A percentile compares a stretch with the other conserved stretches of the same genome.
Conservation (phyloP, 345 rosid species). For the Boechera stricta region DNA sequence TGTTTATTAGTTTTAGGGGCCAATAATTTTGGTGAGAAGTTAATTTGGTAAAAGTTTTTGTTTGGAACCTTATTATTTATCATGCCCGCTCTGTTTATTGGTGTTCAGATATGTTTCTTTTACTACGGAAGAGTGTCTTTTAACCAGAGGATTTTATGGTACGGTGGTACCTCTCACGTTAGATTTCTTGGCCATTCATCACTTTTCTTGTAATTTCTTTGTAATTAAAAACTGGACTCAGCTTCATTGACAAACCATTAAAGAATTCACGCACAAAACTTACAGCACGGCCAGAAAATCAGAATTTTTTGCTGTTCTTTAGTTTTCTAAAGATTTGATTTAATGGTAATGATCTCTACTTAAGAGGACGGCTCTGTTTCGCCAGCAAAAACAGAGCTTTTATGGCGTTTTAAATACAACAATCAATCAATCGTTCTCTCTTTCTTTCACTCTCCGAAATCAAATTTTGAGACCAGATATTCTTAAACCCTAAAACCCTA, state of each 20-base stretch:
- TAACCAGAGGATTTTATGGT: no score
- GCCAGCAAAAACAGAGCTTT: background rate
- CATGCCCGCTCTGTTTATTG: background rate
- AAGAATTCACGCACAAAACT: slow-evolving; percentile 4
- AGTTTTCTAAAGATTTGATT: background rate
- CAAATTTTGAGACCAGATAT: slow-evolving; percentile 4
- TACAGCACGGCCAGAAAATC: background rate
- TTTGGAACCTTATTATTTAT: no score
- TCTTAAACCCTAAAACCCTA: slow-evolving; percentile 38
- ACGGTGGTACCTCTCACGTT: no score
- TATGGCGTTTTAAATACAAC: slow-evolving; percentile 23
- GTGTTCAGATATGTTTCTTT: background rate
- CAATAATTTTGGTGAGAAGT: background rate
- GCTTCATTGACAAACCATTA: slow-evolving; percentile 5
- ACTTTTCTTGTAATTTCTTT: no score
- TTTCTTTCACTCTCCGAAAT: slow-evolving; percentile 19
- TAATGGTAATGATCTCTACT: background rate
- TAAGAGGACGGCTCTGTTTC: background rate
- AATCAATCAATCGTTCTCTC: slow-evolving; percentile 25
- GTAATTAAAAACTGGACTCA: background rate
- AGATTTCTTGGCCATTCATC: no score
- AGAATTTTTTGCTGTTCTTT: slow-evolving; percentile 7
- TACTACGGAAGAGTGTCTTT: background rate
- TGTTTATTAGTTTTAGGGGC: background rate
- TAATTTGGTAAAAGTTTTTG: background rate